phyloP scores from a whole-genome alignment of 2,329 filamentous ascomycete genomes.

The Tolypocladium paradoxum region DNA sequence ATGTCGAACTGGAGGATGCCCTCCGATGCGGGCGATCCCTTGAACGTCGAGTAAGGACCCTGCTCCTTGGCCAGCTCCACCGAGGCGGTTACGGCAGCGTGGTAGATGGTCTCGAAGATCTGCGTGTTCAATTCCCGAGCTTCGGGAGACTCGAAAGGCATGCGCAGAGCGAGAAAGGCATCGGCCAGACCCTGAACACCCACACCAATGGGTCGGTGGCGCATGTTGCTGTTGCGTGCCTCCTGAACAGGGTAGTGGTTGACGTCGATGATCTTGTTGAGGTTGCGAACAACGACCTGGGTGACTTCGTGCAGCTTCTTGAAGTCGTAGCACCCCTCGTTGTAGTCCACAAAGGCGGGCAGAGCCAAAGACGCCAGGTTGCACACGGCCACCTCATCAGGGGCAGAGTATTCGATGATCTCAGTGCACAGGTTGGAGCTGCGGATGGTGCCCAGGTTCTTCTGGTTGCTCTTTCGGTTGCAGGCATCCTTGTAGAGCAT shows the following conservation, averaged over 20 bases:
- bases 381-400: slow-evolving; percentile 97
- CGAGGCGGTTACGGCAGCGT: slow-evolving; percentile 84
- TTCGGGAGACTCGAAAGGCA: slow-evolving; percentile 95
- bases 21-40: slow-evolving; percentile 88
- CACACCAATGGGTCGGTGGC: slow-evolving; percentile 89
- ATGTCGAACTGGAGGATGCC: slow-evolving; percentile 97
- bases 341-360: slow-evolving; percentile 82
- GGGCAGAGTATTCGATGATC: slow-evolving; percentile 93
- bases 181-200: slow-evolving; percentile 97
- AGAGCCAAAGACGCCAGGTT: slow-evolving; percentile 93
- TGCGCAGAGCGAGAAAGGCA: slow-evolving; percentile 89
- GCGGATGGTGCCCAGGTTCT: slow-evolving; percentile 96
- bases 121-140: slow-evolving; percentile 91
- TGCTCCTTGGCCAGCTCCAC: slow-evolving; percentile 73
- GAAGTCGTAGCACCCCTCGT: slow-evolving; percentile 82
- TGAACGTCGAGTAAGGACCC: slow-evolving; percentile 80
- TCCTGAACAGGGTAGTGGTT: slow-evolving; percentile 98
- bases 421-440: slow-evolving; percentile 99
- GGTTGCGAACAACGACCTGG: slow-evolving; percentile 83
- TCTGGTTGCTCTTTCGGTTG: slow-evolving; percentile 99
- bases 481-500: slow-evolving; percentile 99
- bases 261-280: slow-evolving; percentile 97
- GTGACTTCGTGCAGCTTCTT: slow-evolving; percentile 91
- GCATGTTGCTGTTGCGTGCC: slow-evolving; percentile 92
- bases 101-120: slow-evolving; percentile 99